Base-by-base conservation (phyloP, 129 eudicot genomes). In the Flaveria ramosissima region DNA sequence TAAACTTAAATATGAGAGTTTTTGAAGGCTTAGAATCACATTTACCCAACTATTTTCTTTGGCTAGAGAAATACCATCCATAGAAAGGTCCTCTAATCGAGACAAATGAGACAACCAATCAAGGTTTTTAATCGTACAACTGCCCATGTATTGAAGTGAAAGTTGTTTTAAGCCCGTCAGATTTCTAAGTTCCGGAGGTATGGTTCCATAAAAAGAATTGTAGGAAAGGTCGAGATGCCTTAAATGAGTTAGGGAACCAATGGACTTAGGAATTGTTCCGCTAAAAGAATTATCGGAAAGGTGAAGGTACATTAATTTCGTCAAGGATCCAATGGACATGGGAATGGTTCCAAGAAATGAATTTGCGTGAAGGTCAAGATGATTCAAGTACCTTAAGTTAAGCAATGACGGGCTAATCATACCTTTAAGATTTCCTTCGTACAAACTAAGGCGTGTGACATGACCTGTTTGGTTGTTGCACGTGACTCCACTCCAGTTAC, bases 131-230 rank as follows among this genome's bases (percentile, higher is more conserved):
- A 70, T 19, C 21, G 7, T 26, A 12, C 82, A 78, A 6, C 39
- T 70, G 20, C 11, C 39, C 6, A 43, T 3, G 9, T 3, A 27
- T 14, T 4, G 11, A 47, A 74, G 60, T 16, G 6, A 17, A 19
- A 83, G 68, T 2, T 9, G 0, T 21, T 9, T 4, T 61, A 83
- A 68, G 6, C 74, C 68, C 0, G 81, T 3, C 36, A 83, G 83
- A 21, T 83, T 78, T 67, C 83, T 80, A 68, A 83, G 43, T 68
- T 78, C 68, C 11, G 14, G 51, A 68, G 86, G 86, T 30, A 73
- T 13, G 60, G 46, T 56, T 17, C 75, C 70, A 16, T 1, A 65
- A 55, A 9, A 81, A 19, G 61, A 16, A 17, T 36, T 36, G 41
- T 36, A 36, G 41, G n/a, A 10, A 19, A 78, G 76, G 48, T 53